phyloP scores from a whole-genome alignment of 176 grass and related monocot species.

The Carex parvula region DNA sequence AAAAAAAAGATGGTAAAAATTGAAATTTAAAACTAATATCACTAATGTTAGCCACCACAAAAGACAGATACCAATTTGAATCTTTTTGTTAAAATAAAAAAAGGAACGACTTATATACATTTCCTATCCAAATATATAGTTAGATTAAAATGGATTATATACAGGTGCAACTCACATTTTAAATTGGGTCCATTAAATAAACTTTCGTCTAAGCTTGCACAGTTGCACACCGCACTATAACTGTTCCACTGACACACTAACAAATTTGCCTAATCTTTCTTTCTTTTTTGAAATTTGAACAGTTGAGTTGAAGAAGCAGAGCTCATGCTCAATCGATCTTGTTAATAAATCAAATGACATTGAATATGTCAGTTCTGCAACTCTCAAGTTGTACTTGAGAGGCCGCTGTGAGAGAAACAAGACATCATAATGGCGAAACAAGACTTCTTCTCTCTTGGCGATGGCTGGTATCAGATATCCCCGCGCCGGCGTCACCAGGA shows the following conservation, averaged over 20 bases:
- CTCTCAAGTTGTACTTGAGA: too few species aligned
- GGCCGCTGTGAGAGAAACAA: too few species aligned
- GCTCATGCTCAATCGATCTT: conserved; percentile 71
- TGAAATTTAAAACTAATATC: neutral
- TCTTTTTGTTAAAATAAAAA: neutral
- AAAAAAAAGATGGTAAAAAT: neutral
- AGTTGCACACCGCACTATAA: neutral
- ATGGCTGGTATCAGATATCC: too few species aligned
- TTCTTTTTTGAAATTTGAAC: conserved; percentile 21
- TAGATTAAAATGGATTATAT: neutral
- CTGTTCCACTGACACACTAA: neutral
- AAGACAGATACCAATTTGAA: neutral
- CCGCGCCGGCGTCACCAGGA: too few species aligned
- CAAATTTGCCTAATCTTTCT: neutral
- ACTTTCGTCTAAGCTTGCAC: neutral
- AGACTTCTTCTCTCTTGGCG: too few species aligned
- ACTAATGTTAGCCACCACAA: neutral
- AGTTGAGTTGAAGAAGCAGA: conserved; percentile 99
- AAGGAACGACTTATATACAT: neutral
- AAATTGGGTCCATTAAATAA: neutral
- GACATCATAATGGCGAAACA: too few species aligned
- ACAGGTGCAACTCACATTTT: neutral
- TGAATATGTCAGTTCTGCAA: too few species aligned
- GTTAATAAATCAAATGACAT: conserved; percentile 74
- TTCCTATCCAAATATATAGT: neutral